These are phyloP conservation scores for Melaleuca alternifolia DNA, from an alignment of 345 rosid genomes.

Conservation along the genomic window DNA sequence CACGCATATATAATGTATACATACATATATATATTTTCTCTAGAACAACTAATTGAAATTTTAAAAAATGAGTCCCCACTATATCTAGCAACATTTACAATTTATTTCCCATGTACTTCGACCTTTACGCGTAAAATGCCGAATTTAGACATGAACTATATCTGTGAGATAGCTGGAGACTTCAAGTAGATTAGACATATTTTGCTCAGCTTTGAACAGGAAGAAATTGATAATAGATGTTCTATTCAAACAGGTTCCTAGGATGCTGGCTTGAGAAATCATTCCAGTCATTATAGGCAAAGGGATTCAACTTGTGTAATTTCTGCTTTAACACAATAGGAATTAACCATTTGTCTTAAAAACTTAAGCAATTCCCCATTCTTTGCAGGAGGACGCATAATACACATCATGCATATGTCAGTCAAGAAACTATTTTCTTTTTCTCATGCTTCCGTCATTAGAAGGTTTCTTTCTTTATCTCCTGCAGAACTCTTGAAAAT, in stretches of 20 bases:
- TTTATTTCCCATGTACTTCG: not conserved
- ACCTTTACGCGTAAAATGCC: not conserved
- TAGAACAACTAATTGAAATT: fast-evolving
- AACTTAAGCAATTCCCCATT: not conserved
- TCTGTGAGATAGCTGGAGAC: not conserved
- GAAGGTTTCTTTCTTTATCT: not conserved
- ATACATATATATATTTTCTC: not conserved
- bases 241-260: not conserved
- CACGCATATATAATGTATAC: too few species aligned
- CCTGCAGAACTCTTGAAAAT: not conserved
- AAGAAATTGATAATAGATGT: not conserved
- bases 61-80: not conserved
- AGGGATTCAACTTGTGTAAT: not conserved
- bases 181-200: not conserved
- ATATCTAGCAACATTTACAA: not conserved
- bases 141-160: not conserved
- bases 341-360: not conserved
- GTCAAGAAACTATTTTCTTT: not conserved
- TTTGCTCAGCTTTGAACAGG: not conserved
- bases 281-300: not conserved
- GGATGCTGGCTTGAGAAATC: not conserved
- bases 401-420: not conserved
- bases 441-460: not conserved
- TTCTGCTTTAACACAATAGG: not conserved
- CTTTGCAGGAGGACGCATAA: not conserved